These are phyloP conservation scores for Fomes fomentarius DNA, from an alignment of 1,284 basidiomycete genomes.

Conservation along the genomic window DNA sequence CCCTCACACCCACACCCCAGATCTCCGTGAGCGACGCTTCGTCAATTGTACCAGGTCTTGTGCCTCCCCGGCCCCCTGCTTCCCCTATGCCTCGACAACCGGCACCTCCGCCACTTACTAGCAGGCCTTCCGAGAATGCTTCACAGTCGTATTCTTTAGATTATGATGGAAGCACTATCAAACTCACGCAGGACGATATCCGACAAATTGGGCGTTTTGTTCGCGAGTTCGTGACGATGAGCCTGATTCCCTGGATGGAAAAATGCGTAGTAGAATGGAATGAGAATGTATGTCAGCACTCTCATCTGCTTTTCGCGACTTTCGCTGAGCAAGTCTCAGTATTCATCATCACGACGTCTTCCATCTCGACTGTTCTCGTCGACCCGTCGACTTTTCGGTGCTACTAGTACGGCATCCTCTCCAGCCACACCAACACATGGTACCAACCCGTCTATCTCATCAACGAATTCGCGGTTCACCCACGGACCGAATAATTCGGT, in stretches of 20 bases:
- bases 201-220: slow-evolving; percentile 82
- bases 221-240: slow-evolving; percentile 90
- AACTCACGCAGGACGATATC: slow-evolving; percentile 77
- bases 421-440: slow-evolving; percentile 40
- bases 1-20: slow-evolving; percentile 30
- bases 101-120: slow-evolving; percentile 21
- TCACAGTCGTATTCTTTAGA: slow-evolving; percentile 15
- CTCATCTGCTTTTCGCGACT: neutral
- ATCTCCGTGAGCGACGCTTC: slow-evolving; percentile 15
- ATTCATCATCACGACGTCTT: slow-evolving; percentile 81
- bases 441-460: slow-evolving; percentile 39
- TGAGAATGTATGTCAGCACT: slow-evolving; percentile 63
- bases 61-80: slow-evolving; percentile 16
- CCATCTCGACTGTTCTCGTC: slow-evolving; percentile 85
- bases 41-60: slow-evolving; percentile 15
- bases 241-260: slow-evolving; percentile 96
- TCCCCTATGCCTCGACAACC: slow-evolving; percentile 28
- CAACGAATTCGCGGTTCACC: slow-evolving; percentile 48
- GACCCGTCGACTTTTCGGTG: slow-evolving; percentile 88
- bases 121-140: slow-evolving; percentile 8
- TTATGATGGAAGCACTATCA: slow-evolving; percentile 19
- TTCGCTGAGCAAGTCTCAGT: slow-evolving; percentile 43
- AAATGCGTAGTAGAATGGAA: slow-evolving; percentile 93
- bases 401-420: slow-evolving; percentile 49
- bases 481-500: slow-evolving; percentile 39